Conservation (phyloP, 192 early-diverging fungal genomes). For the Umbelopsis ramanniana region DNA sequence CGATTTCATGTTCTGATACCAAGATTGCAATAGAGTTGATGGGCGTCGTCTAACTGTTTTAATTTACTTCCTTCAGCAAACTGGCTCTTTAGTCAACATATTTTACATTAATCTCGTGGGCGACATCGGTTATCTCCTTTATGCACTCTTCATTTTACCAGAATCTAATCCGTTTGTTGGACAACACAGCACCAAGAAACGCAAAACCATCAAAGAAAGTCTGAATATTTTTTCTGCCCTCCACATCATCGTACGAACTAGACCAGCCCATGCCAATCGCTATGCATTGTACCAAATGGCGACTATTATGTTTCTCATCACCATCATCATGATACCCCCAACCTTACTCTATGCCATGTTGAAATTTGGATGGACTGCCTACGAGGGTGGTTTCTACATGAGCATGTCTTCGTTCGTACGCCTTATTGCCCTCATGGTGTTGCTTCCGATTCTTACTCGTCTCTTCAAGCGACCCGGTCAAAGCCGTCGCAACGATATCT, state of each 20-base stretch:
- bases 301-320: conserved; percentile 25
- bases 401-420: conserved; percentile 31
- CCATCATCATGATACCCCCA: conserved; percentile 27
- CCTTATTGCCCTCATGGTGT: conserved; percentile 33
- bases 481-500: conserved; percentile 17
- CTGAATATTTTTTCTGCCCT: conserved; percentile 42
- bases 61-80: conserved; percentile 20
- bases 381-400: conserved; percentile 46
- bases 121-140: conserved; percentile 4
- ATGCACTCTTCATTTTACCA: conserved; percentile 29
- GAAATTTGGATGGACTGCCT: conserved; percentile 49
- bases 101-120: conserved; percentile 20
- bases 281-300: conserved; percentile 31
- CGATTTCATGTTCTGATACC: neutral
- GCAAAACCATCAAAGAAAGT: conserved; percentile 20
- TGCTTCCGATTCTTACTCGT: conserved; percentile 41
- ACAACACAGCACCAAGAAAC: neutral
- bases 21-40: neutral
- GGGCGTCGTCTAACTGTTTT: too few relatives aligned
- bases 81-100: neutral
- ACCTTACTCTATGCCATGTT: conserved; percentile 47
- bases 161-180: conserved; percentile 34
- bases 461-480: conserved; percentile 28
- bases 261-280: conserved; percentile 15
- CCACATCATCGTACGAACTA: conserved; percentile 26